phyloP scores from a whole-genome alignment of 306 rosid genomes.

The Vigna trinervia region DNA sequence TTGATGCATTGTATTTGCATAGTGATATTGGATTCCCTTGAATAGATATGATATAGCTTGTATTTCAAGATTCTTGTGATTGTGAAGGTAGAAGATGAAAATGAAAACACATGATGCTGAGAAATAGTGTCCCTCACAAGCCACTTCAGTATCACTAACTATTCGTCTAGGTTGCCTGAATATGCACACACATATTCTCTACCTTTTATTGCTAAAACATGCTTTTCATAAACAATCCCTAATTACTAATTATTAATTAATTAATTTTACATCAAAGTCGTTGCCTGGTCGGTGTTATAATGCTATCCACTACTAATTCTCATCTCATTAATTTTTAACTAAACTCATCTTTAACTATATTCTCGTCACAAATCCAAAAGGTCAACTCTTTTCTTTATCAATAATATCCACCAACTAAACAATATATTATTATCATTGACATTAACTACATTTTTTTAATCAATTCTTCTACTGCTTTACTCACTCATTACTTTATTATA shows the following conservation, averaged over 20 bases:
- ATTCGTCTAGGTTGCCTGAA: slow-evolving; percentile 60
- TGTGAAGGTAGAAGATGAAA: slow-evolving; percentile 22
- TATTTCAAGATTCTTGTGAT: not conserved
- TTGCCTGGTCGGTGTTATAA: slow-evolving; percentile 51
- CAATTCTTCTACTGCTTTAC: too few species aligned
- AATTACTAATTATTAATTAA: not conserved
- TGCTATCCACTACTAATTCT: not conserved
- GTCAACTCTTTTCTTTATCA: slow-evolving; percentile 35
- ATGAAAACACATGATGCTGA: slow-evolving; percentile 57
- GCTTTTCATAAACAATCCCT: slow-evolving; percentile 12
- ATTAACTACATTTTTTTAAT: too few species aligned
- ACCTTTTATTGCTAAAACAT: slow-evolving; percentile 22
- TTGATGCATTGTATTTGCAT: slow-evolving; percentile 43
- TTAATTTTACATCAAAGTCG: not conserved
- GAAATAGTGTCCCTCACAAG: slow-evolving; percentile 65
- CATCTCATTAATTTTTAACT: slow-evolving; percentile 30
- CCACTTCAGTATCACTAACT: slow-evolving; percentile 25
- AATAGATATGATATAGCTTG: slow-evolving; percentile 43
- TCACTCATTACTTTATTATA: too few species aligned
- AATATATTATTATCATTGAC: not conserved
- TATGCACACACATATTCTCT: slow-evolving; percentile 49
- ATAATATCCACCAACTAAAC: not conserved
- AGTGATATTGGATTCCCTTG: not conserved
- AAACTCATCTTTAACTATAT: slow-evolving; percentile 8
- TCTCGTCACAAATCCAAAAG: slow-evolving; percentile 27